Base-by-base conservation (phyloP, 2,329 filamentous ascomycete species). In the Fusarium begoniae region DNA sequence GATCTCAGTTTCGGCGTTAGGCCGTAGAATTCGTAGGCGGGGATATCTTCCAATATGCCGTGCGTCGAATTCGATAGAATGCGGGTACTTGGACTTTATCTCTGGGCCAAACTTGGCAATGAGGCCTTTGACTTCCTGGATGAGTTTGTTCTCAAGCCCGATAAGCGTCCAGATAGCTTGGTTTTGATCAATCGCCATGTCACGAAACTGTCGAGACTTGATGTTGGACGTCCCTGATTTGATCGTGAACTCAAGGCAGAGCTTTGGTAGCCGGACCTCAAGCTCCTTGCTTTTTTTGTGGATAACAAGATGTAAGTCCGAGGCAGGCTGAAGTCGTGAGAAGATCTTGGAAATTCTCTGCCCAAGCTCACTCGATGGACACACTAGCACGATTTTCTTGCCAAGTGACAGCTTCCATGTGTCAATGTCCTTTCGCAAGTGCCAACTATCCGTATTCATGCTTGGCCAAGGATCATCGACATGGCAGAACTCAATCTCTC, bases 101-200 rank as follows among this genome's bases (percentile, higher is more conserved):
- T 78, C 32, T 0, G 62, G 48, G 3, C 82, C 80, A 30, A 83
- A 73, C 0, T 70, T 58, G 8, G 72, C 67, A 1, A 91, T 63
- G 0, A 89, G 50, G 0, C 79, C 77, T 0, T 93, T 78, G 0
- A 93, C 72, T 4, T 86, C 75, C 43, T 92, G 87, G 3, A 90
- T 84, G 0, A 89, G 80, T 67, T 86, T 77, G n/a, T 75, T 76
- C 20, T 22, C 8, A 8, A 77, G 24, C 1, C 74, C 74, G 1
- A 77, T 22, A 0, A 74, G 59, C 2, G 75, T 76, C 5, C 70
- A 65, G 1, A 72, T 41, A 2, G 74, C 73, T 17, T 76, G 74
- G 8, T 74, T 48, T 4, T 20, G 2, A 32, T 75, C 70, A 12
- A 77, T 55, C 4, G 67, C 32, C 74, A 77, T 74, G 8, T 60